These are phyloP conservation scores for Drechmeria coniospora DNA, from an alignment of 2,329 filamentous ascomycete species.

Conservation along the genomic window DNA sequence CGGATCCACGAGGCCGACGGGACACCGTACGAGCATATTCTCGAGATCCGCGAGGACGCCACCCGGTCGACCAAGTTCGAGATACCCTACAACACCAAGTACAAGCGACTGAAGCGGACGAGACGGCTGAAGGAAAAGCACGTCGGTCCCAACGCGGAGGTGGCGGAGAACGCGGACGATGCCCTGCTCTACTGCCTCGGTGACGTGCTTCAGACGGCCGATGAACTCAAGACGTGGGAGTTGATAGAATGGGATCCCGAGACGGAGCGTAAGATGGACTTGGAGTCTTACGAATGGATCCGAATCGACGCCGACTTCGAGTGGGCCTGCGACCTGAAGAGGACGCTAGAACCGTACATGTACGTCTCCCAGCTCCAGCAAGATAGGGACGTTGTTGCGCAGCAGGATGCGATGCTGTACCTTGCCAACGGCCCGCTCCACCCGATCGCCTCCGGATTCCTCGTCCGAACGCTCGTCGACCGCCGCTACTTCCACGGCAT, in stretches of 20 bases:
- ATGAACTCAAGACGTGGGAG: conserved; percentile 72
- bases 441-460: conserved; percentile 73
- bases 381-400: conserved; percentile 90
- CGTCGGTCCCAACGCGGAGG: conserved; percentile 43
- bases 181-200: conserved; percentile 82
- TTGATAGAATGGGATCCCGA: conserved; percentile 81
- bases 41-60: conserved; percentile 78
- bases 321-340: conserved; percentile 78
- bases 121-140: conserved; percentile 65
- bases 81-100: conserved; percentile 98
- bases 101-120: conserved; percentile 88
- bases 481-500: conserved; percentile 88
- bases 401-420: conserved; percentile 61
- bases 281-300: conserved; percentile 97
- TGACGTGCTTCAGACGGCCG: conserved; percentile 69
- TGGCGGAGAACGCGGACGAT: conserved; percentile 52
- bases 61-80: conserved; percentile 67
- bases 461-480: conserved; percentile 82
- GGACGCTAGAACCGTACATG: conserved; percentile 87
- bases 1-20: conserved; percentile 96
- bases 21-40: conserved; percentile 94
- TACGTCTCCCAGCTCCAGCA: conserved; percentile 94
- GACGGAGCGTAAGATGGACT: conserved; percentile 80
- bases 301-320: conserved; percentile 96
- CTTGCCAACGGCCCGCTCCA: conserved; percentile 53